Conservation (phyloP, 495 filamentous ascomycete genomes). For the Thermochaetoides thermophila region DNA sequence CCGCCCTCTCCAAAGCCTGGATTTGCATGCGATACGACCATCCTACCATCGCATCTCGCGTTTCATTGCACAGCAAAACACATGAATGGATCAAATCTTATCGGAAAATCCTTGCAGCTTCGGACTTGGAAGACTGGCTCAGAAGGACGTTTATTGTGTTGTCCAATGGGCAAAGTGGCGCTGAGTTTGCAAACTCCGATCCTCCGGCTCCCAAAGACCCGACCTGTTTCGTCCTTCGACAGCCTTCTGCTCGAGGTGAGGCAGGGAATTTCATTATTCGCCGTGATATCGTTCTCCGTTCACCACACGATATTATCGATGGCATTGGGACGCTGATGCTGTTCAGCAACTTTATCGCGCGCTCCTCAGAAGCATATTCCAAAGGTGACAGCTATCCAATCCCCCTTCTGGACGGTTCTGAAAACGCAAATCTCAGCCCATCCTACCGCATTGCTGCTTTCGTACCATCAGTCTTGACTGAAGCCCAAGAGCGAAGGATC, state of each 20-base stretch:
- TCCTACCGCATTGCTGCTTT: constrained; percentile 7
- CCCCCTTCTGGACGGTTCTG: constrained; percentile 6
- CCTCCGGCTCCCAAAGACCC: constrained; percentile 23
- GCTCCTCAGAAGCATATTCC: constrained; percentile 3
- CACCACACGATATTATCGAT: constrained; percentile 34
- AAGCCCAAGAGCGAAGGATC: neutral
- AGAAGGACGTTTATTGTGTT: constrained; percentile 22
- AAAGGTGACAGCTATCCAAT: constrained; percentile 1
- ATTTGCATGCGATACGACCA: constrained; percentile 24
- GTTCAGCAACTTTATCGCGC: constrained; percentile 14
- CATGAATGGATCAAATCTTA: constrained; percentile 28
- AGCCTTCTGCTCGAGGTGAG: too few species aligned
- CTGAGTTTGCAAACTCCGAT: constrained; percentile 29
- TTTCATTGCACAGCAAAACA: constrained; percentile 14
- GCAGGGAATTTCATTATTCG: constrained; percentile 1
- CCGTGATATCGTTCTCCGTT: constrained; percentile 28
- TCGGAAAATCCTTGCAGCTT: constrained; percentile 7
- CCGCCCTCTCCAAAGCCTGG: constrained; percentile 28
- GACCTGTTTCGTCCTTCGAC: constrained; percentile 22
- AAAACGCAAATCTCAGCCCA: constrained; percentile 10
- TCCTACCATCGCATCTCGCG: constrained; percentile 28
- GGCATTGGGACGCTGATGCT: constrained; percentile 33
- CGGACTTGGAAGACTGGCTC: constrained; percentile 20
- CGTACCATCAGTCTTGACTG: constrained; percentile 2
- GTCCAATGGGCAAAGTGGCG: constrained; percentile 13